phyloP scores from a whole-genome alignment of 169 alveolate genomes.

The Pseudocohnilembus persalinus region DNA sequence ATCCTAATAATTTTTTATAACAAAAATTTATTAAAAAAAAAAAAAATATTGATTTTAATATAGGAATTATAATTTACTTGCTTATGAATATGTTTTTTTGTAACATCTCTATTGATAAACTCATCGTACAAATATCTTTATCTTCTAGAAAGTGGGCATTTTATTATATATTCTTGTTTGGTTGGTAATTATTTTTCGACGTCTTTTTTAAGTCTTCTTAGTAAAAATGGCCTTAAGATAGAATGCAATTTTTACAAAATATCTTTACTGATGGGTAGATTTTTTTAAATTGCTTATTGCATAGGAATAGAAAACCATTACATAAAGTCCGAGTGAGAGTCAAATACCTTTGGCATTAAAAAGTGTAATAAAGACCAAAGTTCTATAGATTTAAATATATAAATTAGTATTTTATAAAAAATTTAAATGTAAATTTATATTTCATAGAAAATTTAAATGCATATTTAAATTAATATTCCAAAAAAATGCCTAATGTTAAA shows the following conservation, averaged over 20 bases:
- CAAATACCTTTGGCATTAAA: conserved; percentile 96
- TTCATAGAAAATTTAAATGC: no score
- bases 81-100: conserved; percentile 32
- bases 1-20: conserved; percentile 81
- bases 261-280: conserved; percentile 64
- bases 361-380: conserved; percentile 99
- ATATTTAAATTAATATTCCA: no score
- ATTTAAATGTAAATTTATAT: not conserved
- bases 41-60: no score
- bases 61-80: not conserved
- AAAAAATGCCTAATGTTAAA: no score
- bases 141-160: conserved; percentile 91
- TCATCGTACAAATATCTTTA: conserved; percentile 97
- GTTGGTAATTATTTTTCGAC: conserved; percentile 99
- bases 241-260: conserved; percentile 91
- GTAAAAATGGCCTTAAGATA: conserved; percentile 96
- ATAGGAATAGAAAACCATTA: conserved; percentile 96
- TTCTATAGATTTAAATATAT: conserved; percentile 76
- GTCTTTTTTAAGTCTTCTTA: conserved; percentile 97
- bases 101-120: conserved; percentile 86
- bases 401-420: no score
- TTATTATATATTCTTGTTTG: conserved; percentile 95
- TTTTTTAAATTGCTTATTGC: conserved; percentile 92
- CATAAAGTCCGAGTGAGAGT: conserved; percentile 94
- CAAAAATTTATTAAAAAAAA: conserved; percentile 61